Conservation (phyloP, 805 yeast species). For the Maudiozyma bulderi region DNA sequence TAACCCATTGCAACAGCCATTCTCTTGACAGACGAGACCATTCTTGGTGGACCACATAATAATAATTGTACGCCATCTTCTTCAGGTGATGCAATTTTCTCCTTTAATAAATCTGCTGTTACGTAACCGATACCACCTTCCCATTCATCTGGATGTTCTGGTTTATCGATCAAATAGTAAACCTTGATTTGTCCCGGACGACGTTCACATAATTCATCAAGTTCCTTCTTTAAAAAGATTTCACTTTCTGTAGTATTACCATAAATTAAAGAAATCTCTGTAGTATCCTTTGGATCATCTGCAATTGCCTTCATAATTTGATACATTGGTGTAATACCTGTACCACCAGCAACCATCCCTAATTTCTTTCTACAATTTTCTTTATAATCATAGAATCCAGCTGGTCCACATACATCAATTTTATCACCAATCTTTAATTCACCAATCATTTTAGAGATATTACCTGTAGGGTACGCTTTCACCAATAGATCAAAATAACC, state of each 20-base stretch:
- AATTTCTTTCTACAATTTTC: conserved; percentile 67
- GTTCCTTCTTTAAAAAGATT: conserved; percentile 69
- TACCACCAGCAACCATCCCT: conserved; percentile 94
- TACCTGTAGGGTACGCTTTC: conserved; percentile 79
- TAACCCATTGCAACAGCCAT: conserved; percentile 67
- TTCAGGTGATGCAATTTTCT: conserved; percentile 44
- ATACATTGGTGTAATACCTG: conserved; percentile 94
- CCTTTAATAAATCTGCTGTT: conserved; percentile 52
- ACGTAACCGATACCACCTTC: conserved; percentile 70
- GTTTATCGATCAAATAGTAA: conserved; percentile 41
- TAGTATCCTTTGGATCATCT: conserved; percentile 65
- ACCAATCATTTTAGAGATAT: conserved; percentile 66
- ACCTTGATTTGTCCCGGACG: conserved; percentile 55
- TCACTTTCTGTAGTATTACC: conserved; percentile 78
- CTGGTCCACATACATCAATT: conserved; percentile 79
- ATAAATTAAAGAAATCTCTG: conserved; percentile 64
- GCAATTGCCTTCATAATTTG: conserved; percentile 80
- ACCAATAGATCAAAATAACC: conserved; percentile 82
- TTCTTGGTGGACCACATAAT: conserved; percentile 90
- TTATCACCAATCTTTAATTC: conserved; percentile 68
- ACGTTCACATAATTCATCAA: conserved; percentile 51
- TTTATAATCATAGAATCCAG: conserved; percentile 74
- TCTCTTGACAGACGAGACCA: conserved; percentile 78
- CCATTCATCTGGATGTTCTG: conserved; percentile 44
- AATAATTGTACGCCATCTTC: conserved; percentile 48